Evolutionary conservation across 2,329 filamentous ascomycete genomes (phyloP), one percentile per base, ranked within the genome.

Genomic region (Alternaria alternata): DNA sequence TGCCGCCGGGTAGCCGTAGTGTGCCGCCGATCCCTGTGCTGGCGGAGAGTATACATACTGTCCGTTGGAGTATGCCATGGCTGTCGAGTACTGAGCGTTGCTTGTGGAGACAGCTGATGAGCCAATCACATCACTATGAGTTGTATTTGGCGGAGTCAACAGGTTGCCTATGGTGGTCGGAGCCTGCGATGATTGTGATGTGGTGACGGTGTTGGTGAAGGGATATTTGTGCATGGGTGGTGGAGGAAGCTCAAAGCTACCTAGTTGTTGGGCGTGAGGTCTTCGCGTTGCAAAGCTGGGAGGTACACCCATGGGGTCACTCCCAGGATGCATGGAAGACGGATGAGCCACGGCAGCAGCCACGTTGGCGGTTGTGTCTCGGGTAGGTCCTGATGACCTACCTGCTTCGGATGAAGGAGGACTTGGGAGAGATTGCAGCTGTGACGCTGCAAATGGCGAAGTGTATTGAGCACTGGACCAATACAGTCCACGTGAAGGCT

Each of bases 221-320:
- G 82, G 78, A 70, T 84, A 86, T 75, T 87, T 87, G 69, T 85
- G 75, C 72, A 86, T 81, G 51, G 86, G 84, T 67, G 88, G 88
- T 54, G 89, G 87, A 52, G 75, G 65, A 51, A 92, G 85, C 73
- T 91, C 88, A 74, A 92, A 91, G 67, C 81, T 85, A 59, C 90
- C 89, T 63, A 93, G 84, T 69, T 86, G 86, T 59, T 86, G 87
- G 63, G 90, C 88, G 73, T 89, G 89, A 73, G 88, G 87, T 78
- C 90, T 87, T 72, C 91, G 87, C 77, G 89, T 85, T 68, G 89
- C 87, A 76, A 93, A 88, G 81, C 89, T 90, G 75, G 85, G 83
- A 70, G 86, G 84, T 71, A 84, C 82, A 78, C 84, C 84, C 81
- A 89, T 85, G 76, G 82, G 81, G 78, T 89, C 86, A 74, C 87